Conservation (phyloP, 75 land plant species). For the Selaginella tamariscina region DNA sequence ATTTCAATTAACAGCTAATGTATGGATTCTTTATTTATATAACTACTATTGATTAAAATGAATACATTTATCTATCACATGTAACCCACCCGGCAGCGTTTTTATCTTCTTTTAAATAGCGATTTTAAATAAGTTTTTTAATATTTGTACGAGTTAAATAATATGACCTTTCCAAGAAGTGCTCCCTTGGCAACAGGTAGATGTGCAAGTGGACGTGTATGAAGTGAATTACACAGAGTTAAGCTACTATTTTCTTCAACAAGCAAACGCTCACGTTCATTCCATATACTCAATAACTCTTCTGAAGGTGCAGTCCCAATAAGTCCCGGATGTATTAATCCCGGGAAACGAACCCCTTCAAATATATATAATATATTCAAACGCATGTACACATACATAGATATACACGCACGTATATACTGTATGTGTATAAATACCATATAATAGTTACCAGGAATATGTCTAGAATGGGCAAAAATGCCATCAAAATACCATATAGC, state of each 20-base stretch:
- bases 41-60: neutral
- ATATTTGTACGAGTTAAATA: neutral
- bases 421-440: neutral
- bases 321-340: slow-evolving; percentile 85
- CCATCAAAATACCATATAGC: slow-evolving; percentile 27
- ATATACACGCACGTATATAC: neutral
- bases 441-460: slow-evolving; percentile 18
- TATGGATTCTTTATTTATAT: neutral
- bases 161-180: slow-evolving; percentile 60
- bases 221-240: slow-evolving; percentile 54
- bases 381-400: no score
- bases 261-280: slow-evolving; percentile 47
- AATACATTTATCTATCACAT: no score
- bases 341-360: slow-evolving; percentile 83
- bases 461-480: slow-evolving; percentile 27
- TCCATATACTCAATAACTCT: slow-evolving; percentile 77
- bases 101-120: no score
- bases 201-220: slow-evolving; percentile 67
- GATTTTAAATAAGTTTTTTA: neutral
- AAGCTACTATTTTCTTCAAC: slow-evolving; percentile 34
- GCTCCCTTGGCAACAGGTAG: slow-evolving; percentile 57
- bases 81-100: no score
- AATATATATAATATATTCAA: no score
- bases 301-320: slow-evolving; percentile 93
- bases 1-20: no score